Conservation (phyloP, 306 rosid genomes). For the Sindora glabra region DNA sequence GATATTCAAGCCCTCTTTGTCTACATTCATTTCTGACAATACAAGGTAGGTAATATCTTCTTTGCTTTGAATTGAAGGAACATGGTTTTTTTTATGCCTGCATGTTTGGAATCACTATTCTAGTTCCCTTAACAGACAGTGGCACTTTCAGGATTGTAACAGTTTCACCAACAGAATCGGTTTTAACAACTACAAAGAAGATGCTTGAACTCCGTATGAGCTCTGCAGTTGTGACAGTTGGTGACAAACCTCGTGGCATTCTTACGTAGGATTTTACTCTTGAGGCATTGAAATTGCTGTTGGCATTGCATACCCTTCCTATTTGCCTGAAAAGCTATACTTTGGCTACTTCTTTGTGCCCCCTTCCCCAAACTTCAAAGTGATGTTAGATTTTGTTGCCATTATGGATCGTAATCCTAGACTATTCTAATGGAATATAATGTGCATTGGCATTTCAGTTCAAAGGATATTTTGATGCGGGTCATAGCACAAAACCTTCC, state of each 20-base stretch:
- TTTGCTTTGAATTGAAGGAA: constrained; percentile 14
- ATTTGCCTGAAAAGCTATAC: not conserved
- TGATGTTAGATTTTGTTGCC: not conserved
- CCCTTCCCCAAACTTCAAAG: not conserved
- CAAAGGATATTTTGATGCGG: constrained; percentile 94
- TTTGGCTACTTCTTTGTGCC: not conserved
- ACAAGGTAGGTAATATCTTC: constrained; percentile 94
- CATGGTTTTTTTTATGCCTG: not conserved
- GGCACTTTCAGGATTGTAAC: constrained; percentile 56
- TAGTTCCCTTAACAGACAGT: constrained; percentile 17
- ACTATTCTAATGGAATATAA: constrained; percentile 1
- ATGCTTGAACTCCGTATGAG: constrained; percentile 68
- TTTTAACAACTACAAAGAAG: constrained; percentile 63
- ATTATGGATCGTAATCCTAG: not conserved
- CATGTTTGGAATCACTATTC: not conserved
- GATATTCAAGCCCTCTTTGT: constrained; percentile 87
- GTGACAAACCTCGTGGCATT: constrained; percentile 74
- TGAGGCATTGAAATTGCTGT: not conserved
- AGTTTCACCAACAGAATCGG: constrained; percentile 65
- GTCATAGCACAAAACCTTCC: constrained; percentile 70
- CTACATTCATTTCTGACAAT: constrained; percentile 83
- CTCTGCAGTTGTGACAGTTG: constrained; percentile 70
- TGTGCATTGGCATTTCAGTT: constrained; percentile 36
- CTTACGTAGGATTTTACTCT: constrained; percentile 86
- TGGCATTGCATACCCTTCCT: not conserved